Evolutionary conservation across 2,329 filamentous ascomycete species (phyloP).

Genomic region (Penicillium sp.): DNA sequence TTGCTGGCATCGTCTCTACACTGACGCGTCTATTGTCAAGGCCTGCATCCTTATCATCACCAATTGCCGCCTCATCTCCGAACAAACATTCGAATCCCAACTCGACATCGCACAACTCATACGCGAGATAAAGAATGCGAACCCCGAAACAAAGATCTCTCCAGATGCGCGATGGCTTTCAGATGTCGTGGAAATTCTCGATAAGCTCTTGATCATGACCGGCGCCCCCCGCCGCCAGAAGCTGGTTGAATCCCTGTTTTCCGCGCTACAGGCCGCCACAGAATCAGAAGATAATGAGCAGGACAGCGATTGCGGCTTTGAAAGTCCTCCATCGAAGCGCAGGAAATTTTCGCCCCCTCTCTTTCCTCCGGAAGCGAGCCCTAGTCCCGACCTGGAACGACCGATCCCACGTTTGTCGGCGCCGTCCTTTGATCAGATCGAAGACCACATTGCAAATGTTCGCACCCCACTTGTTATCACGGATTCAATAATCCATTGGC

Average conservation of each 20-base stretch:
- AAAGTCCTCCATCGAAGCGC: constrained; percentile 26
- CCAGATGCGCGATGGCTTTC: constrained; percentile 48
- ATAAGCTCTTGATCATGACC: constrained; percentile 72
- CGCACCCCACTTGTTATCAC: constrained; percentile 66
- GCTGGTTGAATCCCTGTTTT: constrained; percentile 39
- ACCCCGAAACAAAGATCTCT: constrained; percentile 17
- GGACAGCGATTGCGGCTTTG: background rate
- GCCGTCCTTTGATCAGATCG: constrained; percentile 58
- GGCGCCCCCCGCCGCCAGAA: constrained; percentile 58
- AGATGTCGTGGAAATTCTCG: constrained; percentile 62
- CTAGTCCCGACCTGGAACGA: constrained; percentile 33
- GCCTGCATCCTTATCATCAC: constrained; percentile 36
- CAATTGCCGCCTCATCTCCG: constrained; percentile 18
- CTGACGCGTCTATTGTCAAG: constrained; percentile 53
- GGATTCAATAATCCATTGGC: constrained; percentile 66
- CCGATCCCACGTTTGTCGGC: constrained; percentile 42
- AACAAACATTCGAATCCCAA: constrained; percentile 1
- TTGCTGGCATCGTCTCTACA: constrained; percentile 57
- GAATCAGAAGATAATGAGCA: constrained; percentile 1
- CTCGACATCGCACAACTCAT: constrained; percentile 15
- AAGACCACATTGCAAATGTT: constrained; percentile 53
- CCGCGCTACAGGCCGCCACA: constrained; percentile 28
- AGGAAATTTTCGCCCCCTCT: constrained; percentile 31
- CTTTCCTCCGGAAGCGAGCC: constrained; percentile 34
- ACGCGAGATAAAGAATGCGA: constrained; percentile 11